Base-by-base conservation (phyloP, 2,329 filamentous ascomycete species). In the Paecilomyces sp. region DNA sequence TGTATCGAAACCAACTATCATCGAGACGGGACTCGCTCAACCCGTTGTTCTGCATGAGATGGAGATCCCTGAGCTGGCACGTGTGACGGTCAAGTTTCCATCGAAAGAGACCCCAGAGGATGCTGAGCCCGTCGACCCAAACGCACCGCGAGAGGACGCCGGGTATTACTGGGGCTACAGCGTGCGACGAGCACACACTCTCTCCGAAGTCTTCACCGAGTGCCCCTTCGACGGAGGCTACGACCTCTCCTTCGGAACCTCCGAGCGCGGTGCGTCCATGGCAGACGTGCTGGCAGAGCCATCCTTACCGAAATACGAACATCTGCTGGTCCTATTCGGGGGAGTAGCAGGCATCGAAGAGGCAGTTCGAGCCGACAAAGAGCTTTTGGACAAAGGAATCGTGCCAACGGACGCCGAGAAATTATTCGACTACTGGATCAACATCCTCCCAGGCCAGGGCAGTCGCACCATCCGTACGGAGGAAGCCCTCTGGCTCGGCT, bases 121-220 rank as follows among this genome's bases (percentile, higher is more conserved):
- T 2, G 85, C 84, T 0, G 81, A 86, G 58, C 83, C 87, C 15
- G 87, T 93, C 2, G 80, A 87, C 36, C 89, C 90, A 0, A 79
- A 83, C 28, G 77, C 82, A 2, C 91, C 91, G 0, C 83, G 91
- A 60, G 88, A 88, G 57, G 85, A 92, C 63, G 84, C 80, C 1
- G 91, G 91, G 0, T 94, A 91, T 74, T 95, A 92, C 76, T 96
- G 91, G 91, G 91, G 91, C 54, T 96, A 89, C 73, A 82, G 79
- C 8, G 85, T 92, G 3, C 84, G 91, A 28, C 84, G 82, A 62
- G 87, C 87, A 36, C 68, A 74, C 3, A 87, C 84, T 2, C 81
- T 96, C 4, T 89, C 89, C 4, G 78, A 82, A 4, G 85, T 95
- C 7, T 92, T 93, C 68, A 92, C 90, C 3, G 90, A 92, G 71